Base-by-base conservation (phyloP, 768 basidiomycete species). In the Erythrobasidium yunnanense region DNA sequence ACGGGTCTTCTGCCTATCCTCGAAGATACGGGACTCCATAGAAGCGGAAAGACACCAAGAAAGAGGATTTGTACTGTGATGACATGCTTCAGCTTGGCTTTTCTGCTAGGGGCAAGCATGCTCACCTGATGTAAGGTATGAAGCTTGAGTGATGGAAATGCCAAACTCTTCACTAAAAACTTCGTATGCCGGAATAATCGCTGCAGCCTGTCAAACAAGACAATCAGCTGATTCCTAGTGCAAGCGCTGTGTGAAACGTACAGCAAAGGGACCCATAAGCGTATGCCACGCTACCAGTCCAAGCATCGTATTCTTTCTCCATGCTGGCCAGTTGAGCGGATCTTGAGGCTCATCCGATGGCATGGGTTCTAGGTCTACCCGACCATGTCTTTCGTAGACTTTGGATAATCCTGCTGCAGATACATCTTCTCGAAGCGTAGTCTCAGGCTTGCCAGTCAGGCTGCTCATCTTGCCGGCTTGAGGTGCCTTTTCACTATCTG, bases 1-100 rank as follows among this genome's bases (percentile, higher is more conserved):
- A 70, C 47, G 2, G 70, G 70, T 0, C 70, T 50, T 0, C 70
- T 55, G 1, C 70, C 70, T 23, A 70, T 63, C 1, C 70, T 63
- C 7, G 45, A 32, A 11, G 65, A 50, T 33, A 70, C 29, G 13
- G 70, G 70, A 0, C 46, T 29, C 62, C 60, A 68, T 13, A 70
- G 6, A 1, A 70, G 34, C 1, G 68, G 67, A 32, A 68, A 66
- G 18, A 49, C 34, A 0, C 69, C 67, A 6, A 66, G 46, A 65
- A 68, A 66, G 27, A 70, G 17, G 49, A 70, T 68, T 2, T 18
- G 29, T 0, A 5, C 15, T 4, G 20, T 23, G 15, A 27, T 0
- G 47, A 38, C 5, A n/a, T 35, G 34, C 6, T 1, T n/a, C 13
- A 45, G 13, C 42, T 13, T n/a, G n/a, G 42, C 42, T n/a, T 13